Percentiles rank a stretch among this genome's conserved stretches.
Conservation (phyloP, 2,329 filamentous ascomycete species). For the Epichloe baconii region DNA sequence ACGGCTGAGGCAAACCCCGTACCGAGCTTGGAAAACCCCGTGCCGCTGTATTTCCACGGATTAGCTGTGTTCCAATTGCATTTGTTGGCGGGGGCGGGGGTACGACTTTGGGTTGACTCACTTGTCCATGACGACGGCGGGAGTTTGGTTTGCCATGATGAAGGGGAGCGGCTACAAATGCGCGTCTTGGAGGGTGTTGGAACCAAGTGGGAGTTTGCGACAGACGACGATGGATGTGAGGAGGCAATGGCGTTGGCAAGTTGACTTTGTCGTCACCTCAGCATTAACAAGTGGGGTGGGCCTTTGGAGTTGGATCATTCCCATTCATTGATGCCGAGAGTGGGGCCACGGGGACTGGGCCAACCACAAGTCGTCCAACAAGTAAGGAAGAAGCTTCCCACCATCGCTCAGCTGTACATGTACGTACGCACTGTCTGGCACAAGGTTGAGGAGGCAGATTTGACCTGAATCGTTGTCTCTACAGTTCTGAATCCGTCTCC, state of each 20-base stretch:
- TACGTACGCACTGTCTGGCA: too few relatives aligned
- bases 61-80: conserved; percentile 18
- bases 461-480: neutral
- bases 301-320: neutral
- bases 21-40: conserved; percentile 99
- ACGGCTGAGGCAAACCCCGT: conserved; percentile 18
- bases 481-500: neutral
- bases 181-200: conserved; percentile 7
- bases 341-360: too few relatives aligned
- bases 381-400: too few relatives aligned
- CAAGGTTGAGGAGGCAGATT: neutral
- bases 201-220: neutral
- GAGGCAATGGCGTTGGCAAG: neutral
- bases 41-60: conserved; percentile 56
- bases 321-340: neutral
- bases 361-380: too few relatives aligned
- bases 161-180: conserved; percentile 12
- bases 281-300: conserved; percentile 5
- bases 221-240: conserved; percentile 3
- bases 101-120: conserved; percentile 48
- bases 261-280: conserved; percentile 7
- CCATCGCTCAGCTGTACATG: too few relatives aligned
- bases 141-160: conserved; percentile 90
- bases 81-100: conserved; percentile 14
- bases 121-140: conserved; percentile 99